Evolutionary conservation across 129 eudicot species (phyloP), one percentile per base, ranked within the genome.

Genomic region (Artemisia argyi): DNA sequence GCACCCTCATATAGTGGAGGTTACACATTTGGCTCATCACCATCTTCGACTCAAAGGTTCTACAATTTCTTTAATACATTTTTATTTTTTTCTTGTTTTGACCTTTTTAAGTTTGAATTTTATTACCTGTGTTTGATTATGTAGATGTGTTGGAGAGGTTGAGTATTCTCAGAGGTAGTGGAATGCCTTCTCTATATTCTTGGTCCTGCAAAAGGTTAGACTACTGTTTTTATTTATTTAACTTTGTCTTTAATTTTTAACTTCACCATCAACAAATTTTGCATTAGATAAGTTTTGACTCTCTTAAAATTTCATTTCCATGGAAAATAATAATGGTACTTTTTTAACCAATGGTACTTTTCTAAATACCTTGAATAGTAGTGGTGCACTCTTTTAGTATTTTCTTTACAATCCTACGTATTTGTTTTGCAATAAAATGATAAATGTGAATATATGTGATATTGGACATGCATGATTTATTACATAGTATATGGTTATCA

Each of bases 191-290:
- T 13, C 92, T 86, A 61, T 93, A 90, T 58, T 90, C 98, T 48
- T 93, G 98, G 98, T 90, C 98, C 67, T 90, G 96, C 81, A 93
- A 93, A 84, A 90, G 98, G 98, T 87, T 56, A 47, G 16, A 51
- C 64, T 2, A 56, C 48, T 68, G 68, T 26, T 35, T 5, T n/a
- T n/a, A n/a, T n/a, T n/a, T n/a, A n/a, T 35, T 35, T 35, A 35
- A 32, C 39, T 35, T 35, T 12, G 15, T 20, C 4, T 42, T 58
- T 71, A 9, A 42, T 44, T 57, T 42, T 56, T 53, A 16, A 53
- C 32, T 61, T 48, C 8, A 35, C 5, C 7, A 6, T 35, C 42
- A 35, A 6, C 8, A 35, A 35, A 35, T 35, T 35, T 5, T 35
- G 8, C 9, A 35, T 5, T 32, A 32, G 7, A 32, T 32, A 32